These are phyloP conservation scores for Jaapia argillacea DNA, from an alignment of 768 basidiomycete genomes.

Conservation along the genomic window DNA sequence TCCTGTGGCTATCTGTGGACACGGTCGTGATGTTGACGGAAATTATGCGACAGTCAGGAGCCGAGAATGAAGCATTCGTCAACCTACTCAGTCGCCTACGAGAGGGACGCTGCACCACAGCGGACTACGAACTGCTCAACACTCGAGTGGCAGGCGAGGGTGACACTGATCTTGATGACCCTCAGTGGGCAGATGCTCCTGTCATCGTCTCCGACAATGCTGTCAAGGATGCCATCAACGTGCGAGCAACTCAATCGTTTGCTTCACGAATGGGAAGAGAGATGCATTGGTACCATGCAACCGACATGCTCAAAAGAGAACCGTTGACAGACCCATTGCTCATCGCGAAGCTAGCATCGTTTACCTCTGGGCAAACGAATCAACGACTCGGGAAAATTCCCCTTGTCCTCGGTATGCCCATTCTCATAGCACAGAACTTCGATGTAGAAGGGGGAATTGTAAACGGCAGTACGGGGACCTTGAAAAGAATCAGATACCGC, in stretches of 20 bases:
- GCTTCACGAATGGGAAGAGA: conserved; percentile 10
- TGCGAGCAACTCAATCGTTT: conserved; percentile 13
- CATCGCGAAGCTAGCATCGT: conserved; percentile 1
- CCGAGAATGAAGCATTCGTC: conserved; percentile 13
- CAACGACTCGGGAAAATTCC: conserved; percentile 23
- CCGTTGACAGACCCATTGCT: conserved; percentile 17
- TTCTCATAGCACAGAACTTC: conserved; percentile 27
- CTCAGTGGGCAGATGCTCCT: conserved; percentile 18
- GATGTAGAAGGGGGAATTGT: conserved; percentile 26
- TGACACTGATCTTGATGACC: not conserved
- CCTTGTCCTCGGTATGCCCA: conserved; percentile 28
- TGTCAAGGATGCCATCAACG: conserved; percentile 27
- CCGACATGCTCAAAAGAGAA: conserved; percentile 15
- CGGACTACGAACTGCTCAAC: conserved; percentile 15
- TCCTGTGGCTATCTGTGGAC: conserved; percentile 22
- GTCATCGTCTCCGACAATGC: conserved; percentile 28
- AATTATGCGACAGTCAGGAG: conserved; percentile 18
- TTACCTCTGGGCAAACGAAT: conserved; percentile 19
- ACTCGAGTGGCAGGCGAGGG: conserved; percentile 7
- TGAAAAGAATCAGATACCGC: not conserved
- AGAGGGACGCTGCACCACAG: conserved; percentile 15
- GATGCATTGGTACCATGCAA: conserved; percentile 21
- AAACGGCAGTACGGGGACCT: conserved; percentile 19
- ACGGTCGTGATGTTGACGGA: conserved; percentile 19
- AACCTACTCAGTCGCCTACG: conserved; percentile 13